A percentile compares a stretch with the other conserved stretches of the same genome.
Evolutionary conservation across 768 basidiomycete species (phyloP).

Genomic region (Tylopilus rubrobrunneus): DNA sequence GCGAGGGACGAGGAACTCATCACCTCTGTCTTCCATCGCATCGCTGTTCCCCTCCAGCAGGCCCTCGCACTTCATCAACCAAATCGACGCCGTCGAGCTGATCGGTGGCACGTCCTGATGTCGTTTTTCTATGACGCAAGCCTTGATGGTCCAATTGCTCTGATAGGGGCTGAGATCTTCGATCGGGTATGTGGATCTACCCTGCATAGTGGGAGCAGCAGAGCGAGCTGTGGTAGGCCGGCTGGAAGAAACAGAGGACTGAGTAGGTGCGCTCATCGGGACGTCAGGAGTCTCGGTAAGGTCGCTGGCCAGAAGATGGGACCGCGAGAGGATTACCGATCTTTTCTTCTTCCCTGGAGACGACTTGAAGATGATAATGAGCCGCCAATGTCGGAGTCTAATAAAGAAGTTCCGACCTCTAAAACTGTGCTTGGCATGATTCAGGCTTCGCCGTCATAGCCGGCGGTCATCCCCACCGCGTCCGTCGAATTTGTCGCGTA

Average conservation of each 20-base stretch:
- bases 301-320: slow-evolving; percentile 26
- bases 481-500: no score
- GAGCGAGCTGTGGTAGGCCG: slow-evolving; percentile 7
- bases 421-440: no score
- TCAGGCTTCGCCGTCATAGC: no score
- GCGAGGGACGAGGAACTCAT: slow-evolving; percentile 34
- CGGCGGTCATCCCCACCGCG: no score
- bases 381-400: slow-evolving; percentile 12
- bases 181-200: slow-evolving; percentile 66
- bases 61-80: no score
- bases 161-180: slow-evolving; percentile 95
- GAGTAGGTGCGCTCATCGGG: slow-evolving; percentile 29
- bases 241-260: slow-evolving; percentile 24
- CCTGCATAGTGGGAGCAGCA: slow-evolving; percentile 9
- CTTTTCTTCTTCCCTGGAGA: slow-evolving; percentile 57
- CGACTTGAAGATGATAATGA: slow-evolving; percentile 73
- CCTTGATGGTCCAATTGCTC: slow-evolving; percentile 98
- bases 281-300: slow-evolving; percentile 22
- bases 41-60: no score
- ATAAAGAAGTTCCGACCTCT: slow-evolving; percentile 46
- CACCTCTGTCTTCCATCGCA: no score
- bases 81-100: no score
- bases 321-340: slow-evolving; percentile 60
- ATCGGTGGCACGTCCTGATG: slow-evolving; percentile 83
- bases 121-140: slow-evolving; percentile 90